phyloP scores from a whole-genome alignment of 2,329 filamentous ascomycete genomes.

The Aureobasidium sp. region DNA sequence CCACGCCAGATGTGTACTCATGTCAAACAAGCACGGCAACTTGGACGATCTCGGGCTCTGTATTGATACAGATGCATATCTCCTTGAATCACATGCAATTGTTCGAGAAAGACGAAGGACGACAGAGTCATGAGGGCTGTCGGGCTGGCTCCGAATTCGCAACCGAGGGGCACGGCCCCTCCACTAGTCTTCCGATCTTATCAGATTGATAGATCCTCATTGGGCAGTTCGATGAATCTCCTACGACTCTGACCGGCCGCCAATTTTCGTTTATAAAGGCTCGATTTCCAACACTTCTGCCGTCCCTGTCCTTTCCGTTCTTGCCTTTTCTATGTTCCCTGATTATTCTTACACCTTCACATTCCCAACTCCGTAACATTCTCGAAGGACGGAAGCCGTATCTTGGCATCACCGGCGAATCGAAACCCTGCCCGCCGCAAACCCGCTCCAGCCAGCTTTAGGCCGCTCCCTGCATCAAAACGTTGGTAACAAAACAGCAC shows the following conservation, averaged over 20 bases:
- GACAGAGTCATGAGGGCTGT: neutral
- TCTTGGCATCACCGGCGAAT: neutral
- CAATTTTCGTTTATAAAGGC: neutral
- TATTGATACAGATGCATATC: neutral
- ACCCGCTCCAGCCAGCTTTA: constrained; percentile 6
- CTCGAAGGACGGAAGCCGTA: neutral
- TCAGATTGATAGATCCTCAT: neutral
- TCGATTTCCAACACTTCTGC: neutral
- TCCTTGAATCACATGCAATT: neutral
- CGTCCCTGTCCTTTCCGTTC: neutral
- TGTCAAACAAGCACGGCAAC: neutral
- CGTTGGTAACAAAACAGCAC: constrained; percentile 1
- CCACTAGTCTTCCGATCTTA: neutral
- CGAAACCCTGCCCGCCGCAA: neutral
- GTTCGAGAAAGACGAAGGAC: neutral
- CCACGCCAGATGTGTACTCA: neutral
- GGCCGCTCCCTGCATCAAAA: constrained; percentile 7
- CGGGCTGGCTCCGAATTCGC: neutral
- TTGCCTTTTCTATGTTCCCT: neutral
- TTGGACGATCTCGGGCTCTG: no score
- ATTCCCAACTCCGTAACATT: neutral
- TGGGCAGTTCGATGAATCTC: neutral
- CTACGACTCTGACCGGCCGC: neutral
- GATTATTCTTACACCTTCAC: neutral
- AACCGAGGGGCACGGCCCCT: neutral